A percentile compares a stretch with the other conserved stretches of the same genome.
Evolutionary conservation across 2,329 filamentous ascomycete species (phyloP).

Genomic region (Fusarium ambrosium): DNA sequence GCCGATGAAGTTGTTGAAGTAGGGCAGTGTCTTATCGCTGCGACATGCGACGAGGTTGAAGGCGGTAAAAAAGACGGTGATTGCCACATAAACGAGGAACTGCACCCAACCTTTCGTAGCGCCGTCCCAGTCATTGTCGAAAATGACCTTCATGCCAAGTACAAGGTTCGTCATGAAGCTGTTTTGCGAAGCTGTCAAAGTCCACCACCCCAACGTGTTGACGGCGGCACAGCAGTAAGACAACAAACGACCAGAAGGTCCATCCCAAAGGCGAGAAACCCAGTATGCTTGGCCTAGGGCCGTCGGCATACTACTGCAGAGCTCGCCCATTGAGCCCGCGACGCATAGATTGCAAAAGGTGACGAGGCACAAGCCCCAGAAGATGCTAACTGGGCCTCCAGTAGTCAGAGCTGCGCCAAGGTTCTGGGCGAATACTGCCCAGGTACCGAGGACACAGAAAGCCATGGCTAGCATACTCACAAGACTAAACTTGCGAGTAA

Average conservation of each 20-base stretch:
- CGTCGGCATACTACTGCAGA: not conserved
- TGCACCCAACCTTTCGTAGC: not conserved
- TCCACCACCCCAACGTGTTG: not conserved
- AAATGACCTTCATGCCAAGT: not conserved
- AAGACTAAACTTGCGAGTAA: not conserved
- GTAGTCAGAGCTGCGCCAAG: not conserved
- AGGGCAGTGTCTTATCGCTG: not conserved
- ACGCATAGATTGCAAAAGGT: not conserved
- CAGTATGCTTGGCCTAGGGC: not conserved
- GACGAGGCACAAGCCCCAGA: not conserved
- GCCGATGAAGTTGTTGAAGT: not conserved
- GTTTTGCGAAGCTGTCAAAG: not conserved
- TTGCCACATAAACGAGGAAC: not conserved
- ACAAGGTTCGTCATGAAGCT: not conserved
- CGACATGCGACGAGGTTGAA: not conserved
- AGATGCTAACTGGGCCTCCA: not conserved
- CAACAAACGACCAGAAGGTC: not conserved
- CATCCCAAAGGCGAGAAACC: not conserved
- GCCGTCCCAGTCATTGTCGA: not conserved
- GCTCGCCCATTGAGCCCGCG: not conserved
- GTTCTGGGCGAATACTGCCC: not conserved
- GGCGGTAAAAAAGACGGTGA: not conserved
- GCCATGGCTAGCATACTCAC: not conserved
- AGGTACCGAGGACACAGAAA: not conserved
- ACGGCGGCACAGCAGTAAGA: not conserved